These are phyloP conservation scores for Cyberlindnera nakhonratchasimensis DNA, from an alignment of 805 yeast genomes.

Conservation along the genomic window DNA sequence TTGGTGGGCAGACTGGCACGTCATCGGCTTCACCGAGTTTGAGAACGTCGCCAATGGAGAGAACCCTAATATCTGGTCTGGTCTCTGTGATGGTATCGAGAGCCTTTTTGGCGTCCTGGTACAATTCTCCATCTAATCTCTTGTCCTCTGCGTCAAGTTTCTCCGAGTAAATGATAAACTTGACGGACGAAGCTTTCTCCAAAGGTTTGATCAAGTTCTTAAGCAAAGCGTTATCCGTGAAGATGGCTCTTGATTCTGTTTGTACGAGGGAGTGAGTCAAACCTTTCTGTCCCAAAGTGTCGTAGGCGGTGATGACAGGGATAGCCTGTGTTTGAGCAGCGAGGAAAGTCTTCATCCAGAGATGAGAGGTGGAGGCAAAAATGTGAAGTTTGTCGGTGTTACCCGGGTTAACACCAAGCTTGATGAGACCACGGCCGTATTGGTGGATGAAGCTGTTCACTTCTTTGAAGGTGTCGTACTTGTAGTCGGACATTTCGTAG, in stretches of 20 bases:
- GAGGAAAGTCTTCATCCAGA: slow-evolving; percentile 86
- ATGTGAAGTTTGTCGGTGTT: slow-evolving; percentile 67
- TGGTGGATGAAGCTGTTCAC: slow-evolving; percentile 45
- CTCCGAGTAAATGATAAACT: slow-evolving; percentile 70
- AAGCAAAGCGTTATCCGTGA: slow-evolving; percentile 78
- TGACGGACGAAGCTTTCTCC: slow-evolving; percentile 54
- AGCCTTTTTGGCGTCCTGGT: slow-evolving; percentile 54
- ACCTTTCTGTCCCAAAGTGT: slow-evolving; percentile 87
- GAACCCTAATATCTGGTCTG: slow-evolving; percentile 75
- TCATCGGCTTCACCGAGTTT: slow-evolving; percentile 56
- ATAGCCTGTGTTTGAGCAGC: slow-evolving; percentile 77
- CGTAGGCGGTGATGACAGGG: slow-evolving; percentile 93
- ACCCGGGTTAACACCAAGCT: slow-evolving; percentile 65
- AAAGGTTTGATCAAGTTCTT: slow-evolving; percentile 68
- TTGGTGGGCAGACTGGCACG: slow-evolving; percentile 39
- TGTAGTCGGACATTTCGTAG: slow-evolving; percentile 75
- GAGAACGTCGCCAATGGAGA: slow-evolving; percentile 62
- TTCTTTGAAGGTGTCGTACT: slow-evolving; percentile 59
- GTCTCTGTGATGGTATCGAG: slow-evolving; percentile 53
- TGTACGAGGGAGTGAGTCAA: slow-evolving; percentile 80
- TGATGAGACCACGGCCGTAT: slow-evolving; percentile 72
- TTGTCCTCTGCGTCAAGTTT: slow-evolving; percentile 57
- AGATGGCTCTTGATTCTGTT: slow-evolving; percentile 75
- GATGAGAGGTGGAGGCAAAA: slow-evolving; percentile 82
- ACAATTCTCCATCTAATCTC: slow-evolving; percentile 59